A percentile compares a stretch with the other conserved stretches of the same genome.
Conservation (phyloP, 2,329 filamentous ascomycete genomes). For the Alternaria burnsii region DNA sequence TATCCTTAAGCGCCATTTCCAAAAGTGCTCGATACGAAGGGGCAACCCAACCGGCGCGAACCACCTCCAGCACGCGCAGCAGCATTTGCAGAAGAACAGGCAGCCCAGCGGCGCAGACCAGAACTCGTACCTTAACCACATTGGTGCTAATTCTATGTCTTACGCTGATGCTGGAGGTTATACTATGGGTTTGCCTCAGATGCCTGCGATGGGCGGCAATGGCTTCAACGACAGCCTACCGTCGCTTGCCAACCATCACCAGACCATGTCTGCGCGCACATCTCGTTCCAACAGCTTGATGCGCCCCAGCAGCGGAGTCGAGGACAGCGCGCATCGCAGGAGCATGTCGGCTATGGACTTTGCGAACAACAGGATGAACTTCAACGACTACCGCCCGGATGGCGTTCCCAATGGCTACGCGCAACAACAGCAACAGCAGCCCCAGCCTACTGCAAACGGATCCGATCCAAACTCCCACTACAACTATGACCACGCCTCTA, state of each 20-base stretch:
- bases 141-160: conserved; percentile 44
- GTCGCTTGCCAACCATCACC: conserved; percentile 50
- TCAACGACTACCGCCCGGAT: conserved; percentile 48
- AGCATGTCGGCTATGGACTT: conserved; percentile 50
- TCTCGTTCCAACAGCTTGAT: conserved; percentile 61
- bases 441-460: conserved; percentile 21
- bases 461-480: conserved; percentile 39
- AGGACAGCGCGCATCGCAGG: conserved; percentile 44
- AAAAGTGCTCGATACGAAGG: conserved; percentile 96
- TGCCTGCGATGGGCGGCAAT: conserved; percentile 44
- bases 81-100: conserved; percentile 78
- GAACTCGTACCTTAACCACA: conserved; percentile 49
- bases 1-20: conserved; percentile 98
- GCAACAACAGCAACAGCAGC: conserved; percentile 27
- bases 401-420: conserved; percentile 38
- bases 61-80: conserved; percentile 91
- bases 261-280: conserved; percentile 58
- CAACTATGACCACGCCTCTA: conserved; percentile 43
- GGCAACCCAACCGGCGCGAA: conserved; percentile 95
- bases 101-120: conserved; percentile 44
- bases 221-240: conserved; percentile 50
- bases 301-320: conserved; percentile 49
- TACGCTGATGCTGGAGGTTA: conserved; percentile 44
- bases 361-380: conserved; percentile 43
- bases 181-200: conserved; percentile 46